These are phyloP conservation scores for Isochrysis galbana DNA, from an alignment of 78 protist genomes.

Conservation along the genomic window DNA sequence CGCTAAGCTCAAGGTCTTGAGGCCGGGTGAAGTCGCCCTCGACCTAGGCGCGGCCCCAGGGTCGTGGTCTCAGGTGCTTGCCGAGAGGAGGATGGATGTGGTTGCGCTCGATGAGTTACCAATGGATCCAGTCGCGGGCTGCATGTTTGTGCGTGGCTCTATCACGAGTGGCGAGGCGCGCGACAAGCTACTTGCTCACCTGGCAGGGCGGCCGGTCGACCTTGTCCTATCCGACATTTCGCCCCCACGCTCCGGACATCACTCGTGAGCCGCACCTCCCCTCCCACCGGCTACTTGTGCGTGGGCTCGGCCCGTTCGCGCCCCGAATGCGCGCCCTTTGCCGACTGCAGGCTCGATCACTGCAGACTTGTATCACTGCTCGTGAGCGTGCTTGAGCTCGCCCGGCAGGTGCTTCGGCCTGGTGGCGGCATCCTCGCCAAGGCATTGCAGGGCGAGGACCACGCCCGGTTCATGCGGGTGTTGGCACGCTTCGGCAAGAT, in stretches of 20 bases:
- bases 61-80: constrained; percentile 86
- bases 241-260: not conserved
- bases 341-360: too few species aligned
- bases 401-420: not conserved
- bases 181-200: not conserved
- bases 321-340: too few species aligned
- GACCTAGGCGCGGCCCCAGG: constrained; percentile 99
- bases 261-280: too few species aligned
- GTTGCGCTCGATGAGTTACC: not conserved
- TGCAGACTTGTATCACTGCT: not conserved
- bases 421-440: not conserved
- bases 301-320: too few species aligned
- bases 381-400: not conserved
- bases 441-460: not conserved
- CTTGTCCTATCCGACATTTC: not conserved
- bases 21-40: constrained; percentile 62
- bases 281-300: too few species aligned
- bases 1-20: constrained; percentile 64
- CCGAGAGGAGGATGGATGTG: not conserved
- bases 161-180: not conserved
- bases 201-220: not conserved
- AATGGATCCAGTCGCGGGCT: not conserved
- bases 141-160: not conserved
- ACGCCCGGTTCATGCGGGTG: not conserved
- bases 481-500: not conserved